Conservation (phyloP, 73 alveolate species). For the Paramecium sonneborni region DNA sequence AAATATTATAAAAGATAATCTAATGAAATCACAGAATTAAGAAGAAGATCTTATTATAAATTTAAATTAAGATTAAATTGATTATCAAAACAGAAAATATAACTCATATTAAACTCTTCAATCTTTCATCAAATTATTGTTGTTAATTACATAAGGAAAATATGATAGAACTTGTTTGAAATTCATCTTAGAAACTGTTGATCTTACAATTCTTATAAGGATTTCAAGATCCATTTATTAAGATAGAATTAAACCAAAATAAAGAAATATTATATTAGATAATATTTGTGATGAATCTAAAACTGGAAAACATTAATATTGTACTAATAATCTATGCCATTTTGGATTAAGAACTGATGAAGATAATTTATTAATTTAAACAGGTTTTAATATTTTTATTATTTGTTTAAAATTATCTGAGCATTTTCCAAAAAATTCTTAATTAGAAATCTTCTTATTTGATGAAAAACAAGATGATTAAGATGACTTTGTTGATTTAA, state of each 20-base stretch:
- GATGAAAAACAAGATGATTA: conserved; percentile 1
- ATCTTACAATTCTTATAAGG: not conserved
- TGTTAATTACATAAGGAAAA: not conserved
- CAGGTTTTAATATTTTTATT: not conserved
- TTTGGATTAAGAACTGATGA: conserved; percentile 13
- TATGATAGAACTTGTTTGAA: not conserved
- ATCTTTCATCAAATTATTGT: conserved; percentile 1
- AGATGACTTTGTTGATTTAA: not conserved
- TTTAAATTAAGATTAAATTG: not conserved
- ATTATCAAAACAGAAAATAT: not conserved
- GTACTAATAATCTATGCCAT: not conserved
- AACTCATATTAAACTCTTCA: not conserved
- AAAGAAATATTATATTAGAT: not conserved
- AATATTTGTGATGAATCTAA: not conserved
- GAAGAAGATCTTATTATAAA: not conserved
- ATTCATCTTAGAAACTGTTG: not conserved
- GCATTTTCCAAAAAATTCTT: not conserved
- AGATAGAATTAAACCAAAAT: not conserved
- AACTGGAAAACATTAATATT: not conserved
- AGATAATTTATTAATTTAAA: not conserved
- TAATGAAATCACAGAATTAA: not conserved
- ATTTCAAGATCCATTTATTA: not conserved
- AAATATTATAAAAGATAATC: not conserved
- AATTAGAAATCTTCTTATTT: not conserved
- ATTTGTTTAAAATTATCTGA: not conserved